Evolutionary conservation across 768 basidiomycete genomes (phyloP).

Genomic region (Tulasnella calospora): DNA sequence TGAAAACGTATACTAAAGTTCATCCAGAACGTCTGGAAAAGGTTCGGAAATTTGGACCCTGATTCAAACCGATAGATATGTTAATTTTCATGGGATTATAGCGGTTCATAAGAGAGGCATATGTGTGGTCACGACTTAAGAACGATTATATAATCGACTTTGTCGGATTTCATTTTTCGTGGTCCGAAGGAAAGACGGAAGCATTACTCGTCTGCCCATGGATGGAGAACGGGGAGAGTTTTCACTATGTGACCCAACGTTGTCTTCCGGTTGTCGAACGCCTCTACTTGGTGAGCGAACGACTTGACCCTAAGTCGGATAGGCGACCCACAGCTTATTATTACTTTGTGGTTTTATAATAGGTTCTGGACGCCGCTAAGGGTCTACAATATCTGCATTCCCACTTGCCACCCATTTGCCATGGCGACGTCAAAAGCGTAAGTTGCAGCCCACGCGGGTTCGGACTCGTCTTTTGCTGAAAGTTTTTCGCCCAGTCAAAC

Average conservation of each 20-base stretch:
- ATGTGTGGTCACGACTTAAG: neutral
- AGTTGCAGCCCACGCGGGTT: neutral
- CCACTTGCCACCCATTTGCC: conserved; percentile 1
- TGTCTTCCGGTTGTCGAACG: neutral
- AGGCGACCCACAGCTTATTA: neutral
- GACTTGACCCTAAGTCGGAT: neutral
- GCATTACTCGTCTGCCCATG: neutral
- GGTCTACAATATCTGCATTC: neutral
- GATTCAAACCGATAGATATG: neutral
- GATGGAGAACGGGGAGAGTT: neutral
- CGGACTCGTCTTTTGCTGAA: neutral
- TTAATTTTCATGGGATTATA: neutral
- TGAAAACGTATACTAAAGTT: neutral
- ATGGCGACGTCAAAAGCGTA: conserved; percentile 5
- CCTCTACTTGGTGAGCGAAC: neutral
- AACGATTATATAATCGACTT: neutral
- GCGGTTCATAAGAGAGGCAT: neutral
- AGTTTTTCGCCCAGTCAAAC: neutral
- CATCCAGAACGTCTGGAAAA: neutral
- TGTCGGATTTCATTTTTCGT: neutral
- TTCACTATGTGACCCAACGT: neutral
- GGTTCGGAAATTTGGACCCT: no score
- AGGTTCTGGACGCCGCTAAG: conserved; percentile 1
- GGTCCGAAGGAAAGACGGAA: neutral
- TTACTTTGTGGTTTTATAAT: neutral